Evolutionary conservation across 2,329 filamentous ascomycete genomes (phyloP).

Genomic region (Ophiosphaerella korrae): DNA sequence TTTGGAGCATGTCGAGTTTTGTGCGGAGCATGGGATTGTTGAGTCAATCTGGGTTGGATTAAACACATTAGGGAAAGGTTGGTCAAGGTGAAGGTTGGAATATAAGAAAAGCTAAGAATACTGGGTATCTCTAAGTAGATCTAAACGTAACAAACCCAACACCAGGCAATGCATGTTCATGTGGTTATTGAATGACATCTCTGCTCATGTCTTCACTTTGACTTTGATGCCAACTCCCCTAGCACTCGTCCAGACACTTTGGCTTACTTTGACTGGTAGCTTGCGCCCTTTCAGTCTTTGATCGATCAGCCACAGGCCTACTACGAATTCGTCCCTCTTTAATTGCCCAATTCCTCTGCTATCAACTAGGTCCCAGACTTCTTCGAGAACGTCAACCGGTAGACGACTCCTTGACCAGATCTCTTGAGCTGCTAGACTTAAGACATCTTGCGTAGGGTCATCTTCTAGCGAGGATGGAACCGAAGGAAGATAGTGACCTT

Average conservation of each 20-base stretch:
- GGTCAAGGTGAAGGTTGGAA: background rate
- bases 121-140: conserved; percentile 34
- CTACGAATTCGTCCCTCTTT: conserved; percentile 74
- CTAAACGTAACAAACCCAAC: conserved; percentile 15
- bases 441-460: conserved; percentile 59
- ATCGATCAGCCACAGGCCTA: conserved; percentile 82
- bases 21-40: conserved; percentile 40
- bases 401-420: conserved; percentile 76
- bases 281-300: conserved; percentile 80
- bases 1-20: conserved; percentile 67
- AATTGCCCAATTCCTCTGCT: conserved; percentile 61
- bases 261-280: conserved; percentile 70
- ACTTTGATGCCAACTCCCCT: conserved; percentile 51
- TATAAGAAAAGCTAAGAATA: conserved; percentile 5
- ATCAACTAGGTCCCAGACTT: conserved; percentile 79
- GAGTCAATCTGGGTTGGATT: conserved; percentile 7
- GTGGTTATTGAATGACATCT: too few species aligned
- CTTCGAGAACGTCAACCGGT: conserved; percentile 69
- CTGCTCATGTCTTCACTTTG: conserved; percentile 25
- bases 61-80: background rate
- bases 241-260: conserved; percentile 78
- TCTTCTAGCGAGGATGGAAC: conserved; percentile 11
- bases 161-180: conserved; percentile 13
- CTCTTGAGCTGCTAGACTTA: conserved; percentile 72
- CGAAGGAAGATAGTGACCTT: conserved; percentile 56